A percentile compares a stretch with the other conserved stretches of the same genome.
phyloP scores from a whole-genome alignment of 228 moss, liverwort and hornwort species.

The Sphagnum magellanicum region DNA sequence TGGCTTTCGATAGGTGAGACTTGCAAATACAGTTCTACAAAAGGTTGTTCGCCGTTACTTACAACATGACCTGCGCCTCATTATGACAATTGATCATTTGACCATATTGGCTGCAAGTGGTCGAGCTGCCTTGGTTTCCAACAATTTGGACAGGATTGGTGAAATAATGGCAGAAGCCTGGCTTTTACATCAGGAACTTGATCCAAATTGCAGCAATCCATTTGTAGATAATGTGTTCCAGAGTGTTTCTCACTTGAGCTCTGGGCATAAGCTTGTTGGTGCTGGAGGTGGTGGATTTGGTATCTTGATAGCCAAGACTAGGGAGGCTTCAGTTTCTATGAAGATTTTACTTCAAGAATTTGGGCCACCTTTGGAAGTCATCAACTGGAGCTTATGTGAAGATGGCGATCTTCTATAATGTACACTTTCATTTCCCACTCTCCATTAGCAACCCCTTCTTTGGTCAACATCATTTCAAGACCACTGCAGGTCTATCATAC shows the following conservation, averaged over 20 bases:
- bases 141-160: slow-evolving; percentile 44
- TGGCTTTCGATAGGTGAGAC: slow-evolving; percentile 40
- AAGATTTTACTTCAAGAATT: slow-evolving; percentile 26
- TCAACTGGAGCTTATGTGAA: slow-evolving; percentile 50
- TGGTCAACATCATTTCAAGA: too few relatives aligned
- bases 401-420: not conserved
- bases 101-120: slow-evolving; percentile 43
- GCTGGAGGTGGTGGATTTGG: slow-evolving; percentile 78
- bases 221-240: slow-evolving; percentile 56
- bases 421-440: too few relatives aligned
- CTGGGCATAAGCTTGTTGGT: slow-evolving; percentile 72
- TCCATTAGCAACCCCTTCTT: too few relatives aligned
- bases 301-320: slow-evolving; percentile 41
- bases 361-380: slow-evolving; percentile 50
- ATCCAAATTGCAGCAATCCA: slow-evolving; percentile 60
- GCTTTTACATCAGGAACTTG: slow-evolving; percentile 68
- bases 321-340: slow-evolving; percentile 35
- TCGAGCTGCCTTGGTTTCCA: slow-evolving; percentile 37
- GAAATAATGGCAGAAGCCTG: slow-evolving; percentile 52
- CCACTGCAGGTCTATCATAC: too few relatives aligned
- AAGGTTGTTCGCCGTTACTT: slow-evolving; percentile 67
- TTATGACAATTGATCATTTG: slow-evolving; percentile 41
- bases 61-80: slow-evolving; percentile 53
- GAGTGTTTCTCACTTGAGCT: slow-evolving; percentile 51
- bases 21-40: slow-evolving; percentile 48